phyloP scores from a whole-genome alignment of 1,139 yeast species.

The Magnusiomyces starmeri region DNA sequence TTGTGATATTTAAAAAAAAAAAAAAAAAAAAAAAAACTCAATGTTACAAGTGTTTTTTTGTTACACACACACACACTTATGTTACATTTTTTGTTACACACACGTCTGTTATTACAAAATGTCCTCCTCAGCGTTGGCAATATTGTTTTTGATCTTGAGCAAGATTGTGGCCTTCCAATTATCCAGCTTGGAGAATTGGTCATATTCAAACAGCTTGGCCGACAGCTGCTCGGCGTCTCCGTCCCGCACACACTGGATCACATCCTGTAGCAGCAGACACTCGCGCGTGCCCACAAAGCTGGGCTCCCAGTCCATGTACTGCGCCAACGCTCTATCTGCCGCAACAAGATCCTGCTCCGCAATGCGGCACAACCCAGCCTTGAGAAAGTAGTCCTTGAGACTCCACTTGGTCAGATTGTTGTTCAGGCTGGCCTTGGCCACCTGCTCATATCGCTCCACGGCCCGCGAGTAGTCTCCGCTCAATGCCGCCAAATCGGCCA shows the following conservation, averaged over 20 bases:
- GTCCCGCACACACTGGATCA: slow-evolving; percentile 64
- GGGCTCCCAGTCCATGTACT: slow-evolving; percentile 66
- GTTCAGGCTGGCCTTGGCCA: slow-evolving; percentile 68
- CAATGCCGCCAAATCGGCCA: slow-evolving; percentile 84
- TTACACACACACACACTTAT: not conserved
- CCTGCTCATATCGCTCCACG: slow-evolving; percentile 63
- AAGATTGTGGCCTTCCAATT: slow-evolving; percentile 86
- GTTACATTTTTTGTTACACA: not conserved
- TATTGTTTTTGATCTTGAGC: slow-evolving; percentile 69
- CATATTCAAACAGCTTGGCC: slow-evolving; percentile 71
- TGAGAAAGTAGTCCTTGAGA: slow-evolving; percentile 82
- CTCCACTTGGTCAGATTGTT: slow-evolving; percentile 83
- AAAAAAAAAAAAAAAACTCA: slow-evolving; percentile 1
- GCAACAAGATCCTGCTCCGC: slow-evolving; percentile 80
- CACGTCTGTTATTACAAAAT: slow-evolving; percentile 19
- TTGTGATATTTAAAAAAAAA: not conserved
- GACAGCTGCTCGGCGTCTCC: slow-evolving; percentile 77
- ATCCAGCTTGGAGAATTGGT: slow-evolving; percentile 83
- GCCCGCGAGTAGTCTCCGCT: slow-evolving; percentile 68
- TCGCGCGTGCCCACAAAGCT: slow-evolving; percentile 76
- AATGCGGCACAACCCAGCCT: slow-evolving; percentile 72
- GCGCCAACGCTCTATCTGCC: slow-evolving; percentile 63
- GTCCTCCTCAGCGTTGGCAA: slow-evolving; percentile 69
- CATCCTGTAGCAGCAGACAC: slow-evolving; percentile 51
- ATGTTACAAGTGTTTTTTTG: not conserved